These are phyloP conservation scores for Uronychia binucleata DNA, from an alignment of 73 alveolate species.

Conservation along the genomic window DNA sequence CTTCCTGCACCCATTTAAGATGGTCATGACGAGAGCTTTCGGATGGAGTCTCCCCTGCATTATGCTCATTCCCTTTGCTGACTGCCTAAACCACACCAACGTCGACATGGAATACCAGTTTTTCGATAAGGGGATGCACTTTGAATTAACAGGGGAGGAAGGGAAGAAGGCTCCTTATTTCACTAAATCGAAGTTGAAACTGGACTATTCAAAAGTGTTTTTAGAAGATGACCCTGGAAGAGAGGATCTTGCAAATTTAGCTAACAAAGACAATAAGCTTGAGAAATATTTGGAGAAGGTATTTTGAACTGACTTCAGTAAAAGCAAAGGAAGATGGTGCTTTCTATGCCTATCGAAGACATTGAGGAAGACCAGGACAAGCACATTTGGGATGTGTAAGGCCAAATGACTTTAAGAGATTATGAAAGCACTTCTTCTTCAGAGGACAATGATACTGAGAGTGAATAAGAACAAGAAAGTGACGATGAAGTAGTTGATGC, in stretches of 20 bases:
- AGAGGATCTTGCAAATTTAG: neutral
- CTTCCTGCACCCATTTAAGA: conserved; percentile 37
- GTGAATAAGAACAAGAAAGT: conserved; percentile 13
- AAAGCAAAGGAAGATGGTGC: neutral
- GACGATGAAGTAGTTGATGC: conserved; percentile 32
- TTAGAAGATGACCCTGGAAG: conserved; percentile 3
- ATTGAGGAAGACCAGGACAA: conserved; percentile 7
- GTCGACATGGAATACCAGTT: conserved; percentile 43
- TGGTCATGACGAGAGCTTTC: conserved; percentile 51
- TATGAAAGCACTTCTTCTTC: conserved; percentile 55
- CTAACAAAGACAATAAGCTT: neutral
- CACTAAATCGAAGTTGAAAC: conserved; percentile 21
- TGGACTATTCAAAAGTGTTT: conserved; percentile 32
- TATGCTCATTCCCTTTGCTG: conserved; percentile 67
- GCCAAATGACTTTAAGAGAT: neutral
- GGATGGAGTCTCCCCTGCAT: conserved; percentile 57
- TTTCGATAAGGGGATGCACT: conserved; percentile 27
- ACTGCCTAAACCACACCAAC: conserved; percentile 48
- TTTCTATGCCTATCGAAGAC: conserved; percentile 4
- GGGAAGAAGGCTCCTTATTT: conserved; percentile 8
- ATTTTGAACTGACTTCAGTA: conserved; percentile 1
- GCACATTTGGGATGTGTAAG: conserved; percentile 56
- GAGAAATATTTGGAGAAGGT: neutral
- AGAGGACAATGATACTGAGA: conserved; percentile 68
- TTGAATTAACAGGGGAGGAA: neutral